Evolutionary conservation across 2,329 filamentous ascomycete genomes (phyloP).

Genomic region (Fusarium lyarnte): DNA sequence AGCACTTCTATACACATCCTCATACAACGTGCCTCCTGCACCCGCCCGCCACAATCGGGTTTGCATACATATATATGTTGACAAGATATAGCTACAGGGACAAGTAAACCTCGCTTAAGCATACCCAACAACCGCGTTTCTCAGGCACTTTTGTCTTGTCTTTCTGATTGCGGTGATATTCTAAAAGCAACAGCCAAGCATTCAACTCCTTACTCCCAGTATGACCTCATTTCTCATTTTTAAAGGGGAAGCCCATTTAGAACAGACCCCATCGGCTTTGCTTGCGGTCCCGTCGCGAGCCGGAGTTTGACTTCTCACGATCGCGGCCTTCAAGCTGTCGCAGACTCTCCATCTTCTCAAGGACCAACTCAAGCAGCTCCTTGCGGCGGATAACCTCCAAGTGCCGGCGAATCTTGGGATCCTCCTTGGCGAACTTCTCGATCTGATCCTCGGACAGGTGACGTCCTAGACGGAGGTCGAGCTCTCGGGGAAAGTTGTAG

Average conservation of each 20-base stretch:
- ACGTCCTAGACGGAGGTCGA: slow-evolving; percentile 86
- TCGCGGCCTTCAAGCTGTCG: slow-evolving; percentile 82
- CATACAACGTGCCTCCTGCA: slow-evolving; percentile 10
- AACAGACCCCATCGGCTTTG: slow-evolving; percentile 62
- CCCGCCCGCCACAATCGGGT: not conserved
- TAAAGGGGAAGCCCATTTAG: slow-evolving; percentile 39
- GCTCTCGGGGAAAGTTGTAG: slow-evolving; percentile 93
- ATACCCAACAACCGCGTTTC: not conserved
- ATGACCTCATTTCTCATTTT: slow-evolving; percentile 42
- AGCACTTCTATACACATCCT: slow-evolving; percentile 35
- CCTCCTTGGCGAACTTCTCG: slow-evolving; percentile 91
- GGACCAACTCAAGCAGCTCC: slow-evolving; percentile 88
- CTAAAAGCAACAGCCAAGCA: slow-evolving; percentile 41
- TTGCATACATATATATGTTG: not conserved
- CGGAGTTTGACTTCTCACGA: slow-evolving; percentile 57
- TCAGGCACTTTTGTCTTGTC: slow-evolving; percentile 3
- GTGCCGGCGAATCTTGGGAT: slow-evolving; percentile 87
- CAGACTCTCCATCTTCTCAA: slow-evolving; percentile 95
- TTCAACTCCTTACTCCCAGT: slow-evolving; percentile 44
- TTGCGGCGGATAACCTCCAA: slow-evolving; percentile 93
- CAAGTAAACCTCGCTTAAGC: not conserved
- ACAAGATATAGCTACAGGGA: not conserved
- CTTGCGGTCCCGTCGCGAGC: slow-evolving; percentile 46
- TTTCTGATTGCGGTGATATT: slow-evolving; percentile 22
- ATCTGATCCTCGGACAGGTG: slow-evolving; percentile 82